Percentiles rank a stretch among this genome's conserved stretches.
Conservation (phyloP, 2,329 filamentous ascomycete species). For the Fusarium austroafricanum region DNA sequence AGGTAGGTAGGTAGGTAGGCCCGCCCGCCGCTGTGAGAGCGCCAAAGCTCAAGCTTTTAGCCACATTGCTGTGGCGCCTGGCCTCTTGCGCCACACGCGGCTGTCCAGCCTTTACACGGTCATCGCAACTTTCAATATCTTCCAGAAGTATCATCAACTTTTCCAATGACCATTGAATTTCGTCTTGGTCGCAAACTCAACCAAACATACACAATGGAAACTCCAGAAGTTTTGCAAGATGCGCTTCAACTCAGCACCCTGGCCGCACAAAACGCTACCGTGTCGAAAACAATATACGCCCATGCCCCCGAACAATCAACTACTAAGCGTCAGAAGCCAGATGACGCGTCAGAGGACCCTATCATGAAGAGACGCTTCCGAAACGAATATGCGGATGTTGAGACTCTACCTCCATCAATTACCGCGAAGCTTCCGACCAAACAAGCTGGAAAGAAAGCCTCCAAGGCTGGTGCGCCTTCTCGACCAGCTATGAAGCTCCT, state of each 20-base stretch:
- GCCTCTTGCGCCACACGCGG: slow-evolving; percentile 47
- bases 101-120: slow-evolving; percentile 43
- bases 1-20: too few relatives aligned
- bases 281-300: slow-evolving; percentile 50
- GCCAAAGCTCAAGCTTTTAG: slow-evolving; percentile 10
- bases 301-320: slow-evolving; percentile 41
- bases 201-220: slow-evolving; percentile 49
- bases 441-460: slow-evolving; percentile 48
- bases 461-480: slow-evolving; percentile 62
- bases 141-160: slow-evolving; percentile 24
- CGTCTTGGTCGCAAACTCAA: slow-evolving; percentile 13
- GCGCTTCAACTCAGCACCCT: slow-evolving; percentile 51
- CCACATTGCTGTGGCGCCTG: slow-evolving; percentile 35
- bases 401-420: slow-evolving; percentile 80
- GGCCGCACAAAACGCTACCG: slow-evolving; percentile 51
- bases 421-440: slow-evolving; percentile 79
- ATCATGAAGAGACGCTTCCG: slow-evolving; percentile 64
- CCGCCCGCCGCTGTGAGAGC: background rate
- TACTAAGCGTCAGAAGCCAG: slow-evolving; percentile 55
- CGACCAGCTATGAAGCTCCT: slow-evolving; percentile 54
- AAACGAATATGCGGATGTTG: slow-evolving; percentile 81
- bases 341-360: slow-evolving; percentile 51
- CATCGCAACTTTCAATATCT: slow-evolving; percentile 39
- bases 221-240: slow-evolving; percentile 48
- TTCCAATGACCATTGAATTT: slow-evolving; percentile 26